These are phyloP conservation scores for Trichoderma cornu-damae DNA, from an alignment of 2,329 filamentous ascomycete genomes.

Conservation along the genomic window DNA sequence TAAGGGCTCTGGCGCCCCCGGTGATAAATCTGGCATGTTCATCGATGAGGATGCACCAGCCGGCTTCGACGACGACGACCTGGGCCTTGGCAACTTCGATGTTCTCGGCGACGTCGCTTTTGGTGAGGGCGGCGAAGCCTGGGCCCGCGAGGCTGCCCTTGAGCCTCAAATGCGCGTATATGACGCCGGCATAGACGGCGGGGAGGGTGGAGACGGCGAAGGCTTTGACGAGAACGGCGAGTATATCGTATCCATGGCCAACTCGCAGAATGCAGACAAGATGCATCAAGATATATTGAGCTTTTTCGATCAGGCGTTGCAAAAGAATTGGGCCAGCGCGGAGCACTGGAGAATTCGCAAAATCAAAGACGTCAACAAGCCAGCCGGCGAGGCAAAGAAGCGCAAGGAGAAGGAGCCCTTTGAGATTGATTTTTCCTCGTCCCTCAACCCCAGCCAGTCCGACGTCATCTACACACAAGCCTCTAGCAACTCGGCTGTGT, in stretches of 20 bases:
- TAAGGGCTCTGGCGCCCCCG: slow-evolving; percentile 47
- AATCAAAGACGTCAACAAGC: slow-evolving; percentile 74
- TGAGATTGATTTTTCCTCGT: slow-evolving; percentile 80
- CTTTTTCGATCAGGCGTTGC: slow-evolving; percentile 93
- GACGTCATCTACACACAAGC: slow-evolving; percentile 79
- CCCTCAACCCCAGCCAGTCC: slow-evolving; percentile 64
- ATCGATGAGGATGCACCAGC: slow-evolving; percentile 80
- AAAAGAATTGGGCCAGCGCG: slow-evolving; percentile 97
- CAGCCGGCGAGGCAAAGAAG: slow-evolving; percentile 54
- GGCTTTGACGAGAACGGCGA: slow-evolving; percentile 54
- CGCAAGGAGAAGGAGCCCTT: slow-evolving; percentile 96
- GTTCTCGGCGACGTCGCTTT: slow-evolving; percentile 73
- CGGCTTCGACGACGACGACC: slow-evolving; percentile 68
- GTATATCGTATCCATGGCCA: slow-evolving; percentile 75
- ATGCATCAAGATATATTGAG: slow-evolving; percentile 91
- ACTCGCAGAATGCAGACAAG: slow-evolving; percentile 57
- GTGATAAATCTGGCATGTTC: slow-evolving; percentile 72
- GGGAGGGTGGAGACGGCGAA: slow-evolving; percentile 37
- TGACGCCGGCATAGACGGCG: slow-evolving; percentile 56
- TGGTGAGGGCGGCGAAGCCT: slow-evolving; percentile 91
- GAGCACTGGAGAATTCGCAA: slow-evolving; percentile 97
- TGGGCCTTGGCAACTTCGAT: slow-evolving; percentile 66
- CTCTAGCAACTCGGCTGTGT: slow-evolving; percentile 73
- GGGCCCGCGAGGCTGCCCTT: slow-evolving; percentile 83
- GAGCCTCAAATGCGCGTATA: slow-evolving; percentile 83